phyloP scores from a whole-genome alignment of 352 stramenopile species.

The Labyrinthula sp. region DNA sequence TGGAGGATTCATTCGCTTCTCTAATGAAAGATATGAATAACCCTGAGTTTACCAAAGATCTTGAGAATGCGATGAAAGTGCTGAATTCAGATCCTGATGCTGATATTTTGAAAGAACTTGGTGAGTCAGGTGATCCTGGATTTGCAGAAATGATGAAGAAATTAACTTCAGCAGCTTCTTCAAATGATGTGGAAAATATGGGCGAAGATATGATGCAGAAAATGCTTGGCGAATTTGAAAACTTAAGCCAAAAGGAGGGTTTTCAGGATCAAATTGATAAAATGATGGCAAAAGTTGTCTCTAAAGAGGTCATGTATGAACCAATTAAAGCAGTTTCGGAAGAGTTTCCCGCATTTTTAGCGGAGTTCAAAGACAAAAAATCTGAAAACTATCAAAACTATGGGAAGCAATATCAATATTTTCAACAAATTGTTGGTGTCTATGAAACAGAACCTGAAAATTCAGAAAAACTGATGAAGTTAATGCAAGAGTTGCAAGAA shows the following conservation, averaged over 20 bases:
- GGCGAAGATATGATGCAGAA: constrained; percentile 80
- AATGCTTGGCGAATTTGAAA: constrained; percentile 84
- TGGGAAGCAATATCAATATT: constrained; percentile 85
- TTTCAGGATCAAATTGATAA: constrained; percentile 78
- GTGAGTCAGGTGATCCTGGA: constrained; percentile 5
- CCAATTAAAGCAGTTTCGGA: constrained; percentile 83
- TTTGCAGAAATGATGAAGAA: constrained; percentile 37
- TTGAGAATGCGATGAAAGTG: constrained; percentile 37
- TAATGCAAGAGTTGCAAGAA: constrained; percentile 85
- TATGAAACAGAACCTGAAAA: constrained; percentile 92
- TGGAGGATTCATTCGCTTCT: constrained; percentile 5
- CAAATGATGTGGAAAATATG: constrained; percentile 55
- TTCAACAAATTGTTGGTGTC: constrained; percentile 78
- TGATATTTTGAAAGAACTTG: not conserved
- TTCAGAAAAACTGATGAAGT: constrained; percentile 70
- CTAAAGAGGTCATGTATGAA: constrained; percentile 96
- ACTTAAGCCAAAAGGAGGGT: constrained; percentile 69
- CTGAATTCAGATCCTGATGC: not conserved
- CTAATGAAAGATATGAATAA: constrained; percentile 26
- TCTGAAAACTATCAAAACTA: constrained; percentile 75
- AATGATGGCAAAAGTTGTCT: constrained; percentile 91
- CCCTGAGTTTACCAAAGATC: constrained; percentile 46
- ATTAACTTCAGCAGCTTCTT: constrained; percentile 57
- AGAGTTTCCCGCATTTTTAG: constrained; percentile 80
- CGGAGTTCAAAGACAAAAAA: too few relatives aligned